Evolutionary conservation across 139 green algal species (phyloP).

Genomic region (Asterochloris erici): DNA sequence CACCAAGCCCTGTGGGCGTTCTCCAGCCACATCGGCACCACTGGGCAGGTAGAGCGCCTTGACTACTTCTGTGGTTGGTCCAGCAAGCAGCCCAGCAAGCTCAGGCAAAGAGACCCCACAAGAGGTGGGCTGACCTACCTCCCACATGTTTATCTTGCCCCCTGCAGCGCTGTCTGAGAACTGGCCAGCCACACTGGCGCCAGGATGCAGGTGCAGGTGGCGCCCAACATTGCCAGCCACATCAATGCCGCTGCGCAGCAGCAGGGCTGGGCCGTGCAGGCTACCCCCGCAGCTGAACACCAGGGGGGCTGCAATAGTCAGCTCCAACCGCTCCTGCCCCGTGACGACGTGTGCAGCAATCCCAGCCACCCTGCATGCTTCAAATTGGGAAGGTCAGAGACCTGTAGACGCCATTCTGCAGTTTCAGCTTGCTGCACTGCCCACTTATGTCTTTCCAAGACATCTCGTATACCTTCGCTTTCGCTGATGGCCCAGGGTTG

Average conservation of each 20-base stretch:
- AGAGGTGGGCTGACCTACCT: background rate
- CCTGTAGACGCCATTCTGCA: too few species aligned
- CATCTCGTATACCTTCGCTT: too few species aligned
- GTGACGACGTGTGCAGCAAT: constrained; percentile 29
- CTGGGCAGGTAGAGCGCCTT: too few species aligned
- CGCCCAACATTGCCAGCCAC: constrained; percentile 41
- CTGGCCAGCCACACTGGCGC: constrained; percentile 28
- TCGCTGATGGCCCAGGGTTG: too few species aligned
- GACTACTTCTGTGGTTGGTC: too few species aligned
- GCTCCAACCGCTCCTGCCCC: constrained; percentile 25
- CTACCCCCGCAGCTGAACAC: constrained; percentile 28
- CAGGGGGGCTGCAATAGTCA: background rate
- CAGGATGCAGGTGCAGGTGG: constrained; percentile 56
- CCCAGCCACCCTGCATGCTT: background rate
- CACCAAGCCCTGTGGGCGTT: too few species aligned
- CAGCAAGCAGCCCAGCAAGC: too few species aligned
- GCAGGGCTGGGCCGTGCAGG: constrained; percentile 61
- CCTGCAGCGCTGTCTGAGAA: constrained; percentile 23
- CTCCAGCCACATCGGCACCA: too few species aligned
- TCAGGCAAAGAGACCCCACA: background rate
- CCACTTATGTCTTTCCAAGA: too few species aligned
- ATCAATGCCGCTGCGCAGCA: constrained; percentile 53
- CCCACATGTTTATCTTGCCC: constrained; percentile 16
- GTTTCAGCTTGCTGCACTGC: too few species aligned
- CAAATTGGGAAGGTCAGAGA: too few species aligned